Evolutionary conservation across 2,329 filamentous ascomycete genomes (phyloP).

Genomic region (Aspergillus fumigatus): DNA sequence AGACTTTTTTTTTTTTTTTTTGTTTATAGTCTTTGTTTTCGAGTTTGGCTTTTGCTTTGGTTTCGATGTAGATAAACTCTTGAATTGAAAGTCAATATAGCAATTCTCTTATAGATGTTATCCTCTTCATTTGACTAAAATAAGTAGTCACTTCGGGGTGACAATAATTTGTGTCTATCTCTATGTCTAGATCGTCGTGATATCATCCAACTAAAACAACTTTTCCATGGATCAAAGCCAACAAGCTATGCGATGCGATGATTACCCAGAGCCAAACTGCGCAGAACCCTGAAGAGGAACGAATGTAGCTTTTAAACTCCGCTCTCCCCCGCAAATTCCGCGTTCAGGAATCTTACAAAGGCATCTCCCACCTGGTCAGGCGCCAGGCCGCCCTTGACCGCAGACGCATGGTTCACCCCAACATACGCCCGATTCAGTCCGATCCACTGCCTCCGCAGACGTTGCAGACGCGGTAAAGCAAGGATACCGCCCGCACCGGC

Average conservation of each 20-base stretch:
- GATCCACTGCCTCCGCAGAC: constrained; percentile 44
- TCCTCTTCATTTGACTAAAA: neutral
- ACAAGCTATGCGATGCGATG: neutral
- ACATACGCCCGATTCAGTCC: constrained; percentile 41
- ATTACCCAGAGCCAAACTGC: neutral
- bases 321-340: constrained; percentile 35
- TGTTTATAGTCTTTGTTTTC: constrained; percentile 1
- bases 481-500: constrained; percentile 39
- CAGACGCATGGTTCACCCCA: constrained; percentile 29
- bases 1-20: constrained; percentile 2
- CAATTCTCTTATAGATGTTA: neutral
- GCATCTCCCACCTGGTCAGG: constrained; percentile 38
- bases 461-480: constrained; percentile 39
- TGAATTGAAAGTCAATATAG: neutral
- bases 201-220: neutral
- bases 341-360: constrained; percentile 45
- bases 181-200: neutral
- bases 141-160: neutral
- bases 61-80: neutral
- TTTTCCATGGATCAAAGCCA: neutral
- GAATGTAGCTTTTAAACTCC: neutral
- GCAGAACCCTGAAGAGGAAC: too few relatives aligned
- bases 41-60: neutral
- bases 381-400: constrained; percentile 26
- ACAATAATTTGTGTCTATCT: neutral